phyloP scores from a whole-genome alignment of 2,329 filamentous ascomycete genomes.

The Sporothrix protearum region DNA sequence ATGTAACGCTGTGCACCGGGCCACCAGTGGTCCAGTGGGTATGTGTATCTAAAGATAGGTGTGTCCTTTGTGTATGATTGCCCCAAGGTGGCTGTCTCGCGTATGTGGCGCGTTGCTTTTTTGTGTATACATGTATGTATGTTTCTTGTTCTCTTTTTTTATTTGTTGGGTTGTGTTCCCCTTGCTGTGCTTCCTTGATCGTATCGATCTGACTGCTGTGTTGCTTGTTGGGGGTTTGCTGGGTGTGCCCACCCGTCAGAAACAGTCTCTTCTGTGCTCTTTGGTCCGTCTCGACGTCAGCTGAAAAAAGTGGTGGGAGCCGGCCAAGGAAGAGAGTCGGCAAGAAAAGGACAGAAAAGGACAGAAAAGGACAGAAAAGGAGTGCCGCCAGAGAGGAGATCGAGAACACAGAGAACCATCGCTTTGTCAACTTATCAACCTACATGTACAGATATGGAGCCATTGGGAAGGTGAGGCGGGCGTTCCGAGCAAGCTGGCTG shows the following conservation, averaged over 20 bases:
- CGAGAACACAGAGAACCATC: neutral
- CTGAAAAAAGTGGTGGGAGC: neutral
- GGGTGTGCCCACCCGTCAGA: neutral
- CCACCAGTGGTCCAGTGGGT: neutral
- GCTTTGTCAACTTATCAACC: neutral
- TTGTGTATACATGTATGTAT: no score
- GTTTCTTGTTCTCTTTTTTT: neutral
- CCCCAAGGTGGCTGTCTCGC: conserved; percentile 12
- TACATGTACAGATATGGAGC: no score
- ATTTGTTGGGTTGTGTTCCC: neutral
- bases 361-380: neutral
- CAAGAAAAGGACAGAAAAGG: neutral
- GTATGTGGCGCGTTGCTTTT: neutral
- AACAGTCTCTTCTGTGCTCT: neutral
- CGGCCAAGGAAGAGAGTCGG: neutral
- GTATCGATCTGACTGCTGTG: no score
- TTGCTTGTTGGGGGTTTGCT: neutral
- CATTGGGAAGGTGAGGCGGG: neutral
- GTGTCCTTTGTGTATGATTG: conserved; percentile 5
- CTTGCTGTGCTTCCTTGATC: neutral
- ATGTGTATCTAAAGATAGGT: no score
- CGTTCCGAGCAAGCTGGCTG: neutral
- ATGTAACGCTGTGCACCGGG: conserved; percentile 2
- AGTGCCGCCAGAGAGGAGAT: neutral
- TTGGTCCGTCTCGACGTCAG: neutral